Evolutionary conservation across 768 basidiomycete genomes (phyloP), one percentile per base, ranked within the genome.

Genomic region (Boletus rubescentipes): DNA sequence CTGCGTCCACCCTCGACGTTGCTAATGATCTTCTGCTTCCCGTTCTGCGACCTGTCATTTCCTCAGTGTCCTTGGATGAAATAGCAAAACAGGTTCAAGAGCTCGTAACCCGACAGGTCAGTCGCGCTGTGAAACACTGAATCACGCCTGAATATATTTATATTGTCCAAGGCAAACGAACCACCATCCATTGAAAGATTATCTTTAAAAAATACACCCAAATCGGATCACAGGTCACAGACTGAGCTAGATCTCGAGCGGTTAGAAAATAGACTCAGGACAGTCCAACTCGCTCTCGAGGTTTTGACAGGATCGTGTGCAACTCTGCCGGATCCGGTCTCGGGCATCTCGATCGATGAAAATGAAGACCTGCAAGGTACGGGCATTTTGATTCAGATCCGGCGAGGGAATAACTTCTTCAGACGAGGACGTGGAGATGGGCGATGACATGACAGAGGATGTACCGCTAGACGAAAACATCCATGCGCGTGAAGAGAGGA

Each of bases 271-370:
- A 80, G 74, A 50, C 69, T 97, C 48, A 79, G 86, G 61, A 89
- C 88, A 2, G 78, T 91, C 11, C 87, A 89, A 58, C 78, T 94
- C 31, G 84, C 88, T n/a, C 75, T 97, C 26, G 94, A 98, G 72
- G 84, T 97, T 45, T 69, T 97, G 57, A 95, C 93, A 0, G 88
- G 88, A 30, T 76, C 81, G n/a, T 97, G 91, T 66, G 93, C 93
- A 18, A 91, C 86, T 7, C 72, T 97, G 37, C 91, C 91, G 5
- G 91, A 93, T 61, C 83, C 87, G 16, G 83, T 85, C 49, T 73
- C 77, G 40, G 70, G 66, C 29, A 58, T 64, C 0, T 66, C 67
- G 16, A 69, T 70, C 11, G 72, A 73, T 32, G 67, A 65, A 51
- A 63, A 60, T 37, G 73, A 67, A 9, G 69, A 63, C n/a, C 66